Conservation (phyloP, 2,329 filamentous ascomycete species). For the Pleurostoma richardsiae region DNA sequence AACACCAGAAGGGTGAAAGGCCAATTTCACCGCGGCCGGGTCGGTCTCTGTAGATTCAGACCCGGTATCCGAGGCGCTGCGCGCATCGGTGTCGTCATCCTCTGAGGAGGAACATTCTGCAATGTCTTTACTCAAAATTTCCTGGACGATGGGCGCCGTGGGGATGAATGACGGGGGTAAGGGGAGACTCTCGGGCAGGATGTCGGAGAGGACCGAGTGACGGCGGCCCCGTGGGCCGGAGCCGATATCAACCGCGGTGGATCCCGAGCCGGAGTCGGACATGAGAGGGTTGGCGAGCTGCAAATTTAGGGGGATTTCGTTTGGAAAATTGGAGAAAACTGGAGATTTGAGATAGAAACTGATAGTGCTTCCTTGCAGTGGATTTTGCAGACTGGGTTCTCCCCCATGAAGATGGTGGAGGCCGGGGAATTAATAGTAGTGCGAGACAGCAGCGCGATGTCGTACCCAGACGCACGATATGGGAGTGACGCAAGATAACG, state of each 20-base stretch:
- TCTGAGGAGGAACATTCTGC: conserved; percentile 12
- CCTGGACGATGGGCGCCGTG: conserved; percentile 12
- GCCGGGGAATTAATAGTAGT: too few relatives aligned
- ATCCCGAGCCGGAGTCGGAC: neutral
- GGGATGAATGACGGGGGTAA: conserved; percentile 10
- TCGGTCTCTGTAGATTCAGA: neutral
- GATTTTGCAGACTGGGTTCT: too few relatives aligned
- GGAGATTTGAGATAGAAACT: too few relatives aligned
- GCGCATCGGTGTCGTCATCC: conserved; percentile 4
- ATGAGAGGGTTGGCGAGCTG: too few relatives aligned
- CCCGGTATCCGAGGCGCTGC: conserved; percentile 1
- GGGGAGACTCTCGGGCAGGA: conserved; percentile 8
- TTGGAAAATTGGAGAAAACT: too few relatives aligned
- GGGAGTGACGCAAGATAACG: too few relatives aligned
- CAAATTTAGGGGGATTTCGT: too few relatives aligned
- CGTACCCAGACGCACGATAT: too few relatives aligned
- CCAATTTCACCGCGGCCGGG: conserved; percentile 9
- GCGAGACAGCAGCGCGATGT: too few relatives aligned
- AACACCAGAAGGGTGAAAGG: conserved; percentile 16
- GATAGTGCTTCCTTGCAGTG: too few relatives aligned
- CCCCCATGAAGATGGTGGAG: too few relatives aligned
- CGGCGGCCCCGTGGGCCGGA: conserved; percentile 2
- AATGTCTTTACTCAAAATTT: conserved; percentile 13
- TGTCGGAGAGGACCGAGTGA: conserved; percentile 10
- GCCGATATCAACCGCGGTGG: neutral